Base-by-base conservation (phyloP, 164 flowering plant genomes). In the Stephania yunnanensis region DNA sequence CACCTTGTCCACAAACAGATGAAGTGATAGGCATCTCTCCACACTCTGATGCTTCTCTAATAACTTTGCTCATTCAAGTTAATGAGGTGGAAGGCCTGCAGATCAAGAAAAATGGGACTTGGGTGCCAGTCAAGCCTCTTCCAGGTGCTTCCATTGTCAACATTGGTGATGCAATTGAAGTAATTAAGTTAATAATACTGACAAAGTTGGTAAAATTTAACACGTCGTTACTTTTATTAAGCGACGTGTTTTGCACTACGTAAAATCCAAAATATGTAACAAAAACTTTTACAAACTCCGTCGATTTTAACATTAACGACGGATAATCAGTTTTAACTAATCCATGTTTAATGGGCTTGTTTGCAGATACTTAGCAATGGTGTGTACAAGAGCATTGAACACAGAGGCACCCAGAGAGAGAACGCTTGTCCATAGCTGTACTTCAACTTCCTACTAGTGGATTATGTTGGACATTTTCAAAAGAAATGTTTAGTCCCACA, bases 1-100 rank as follows among this genome's bases (percentile, higher is more conserved):
- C 91, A 50, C 91, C 87, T 30, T 86, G 91, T 69, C 88, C 87
- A 11, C 76, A 84, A 36, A 83, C 91, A 25, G 83, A 85, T 1
- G 52, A 66, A 66, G 86, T 78, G 2, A 77, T 84, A 5, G 89
- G 91, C 29, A 71, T 88, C 17, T 72, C 79, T 25, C 83, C 87
- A 29, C 89, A 88, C 72, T 86, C 88, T 1, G 91, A 88, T 82
- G 79, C 83, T 0, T 73, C 13, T 52, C 88, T 74, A 5, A 79
- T 88, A 5, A 88, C 91, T 0, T 81, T 88, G n/a, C 81, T 88
- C 36, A 71, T 76, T 20, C 91, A 88, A 66, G 77, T 87, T 11
- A 86, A 83, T 68, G 84, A 86, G 10, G 78, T 77, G 2, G 83
- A 84, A 64, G 90, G 90, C 12, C 82, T 87, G 11, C 87, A 87